Conservation (phyloP, 441 rosid species). For the Mallotus japonicus region DNA sequence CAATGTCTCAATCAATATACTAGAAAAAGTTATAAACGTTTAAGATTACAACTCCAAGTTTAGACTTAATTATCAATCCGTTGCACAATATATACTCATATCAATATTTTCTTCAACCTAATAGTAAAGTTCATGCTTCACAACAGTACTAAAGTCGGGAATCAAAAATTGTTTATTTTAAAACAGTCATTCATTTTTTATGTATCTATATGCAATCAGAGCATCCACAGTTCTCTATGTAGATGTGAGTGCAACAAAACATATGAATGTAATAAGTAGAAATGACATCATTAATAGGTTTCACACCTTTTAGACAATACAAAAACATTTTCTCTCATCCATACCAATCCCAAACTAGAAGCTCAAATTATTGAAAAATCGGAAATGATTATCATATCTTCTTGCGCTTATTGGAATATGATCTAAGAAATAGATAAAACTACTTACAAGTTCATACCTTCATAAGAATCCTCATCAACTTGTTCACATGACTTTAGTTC, state of each 20-base stretch:
- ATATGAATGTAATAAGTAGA: not conserved
- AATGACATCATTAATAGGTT: not conserved
- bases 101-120: too few relatives aligned
- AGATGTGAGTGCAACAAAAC: not conserved
- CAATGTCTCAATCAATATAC: too few relatives aligned
- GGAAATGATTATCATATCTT: not conserved
- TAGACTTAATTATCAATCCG: too few relatives aligned
- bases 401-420: not conserved
- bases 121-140: too few relatives aligned
- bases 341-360: not conserved
- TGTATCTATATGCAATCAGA: too few relatives aligned
- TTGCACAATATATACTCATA: too few relatives aligned
- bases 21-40: too few relatives aligned
- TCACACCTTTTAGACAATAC: not conserved
- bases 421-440: not conserved
- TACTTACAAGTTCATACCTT: not conserved
- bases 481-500: not conserved
- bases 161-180: too few relatives aligned
- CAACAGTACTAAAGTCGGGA: too few relatives aligned
- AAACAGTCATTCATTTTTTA: too few relatives aligned
- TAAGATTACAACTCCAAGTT: too few relatives aligned
- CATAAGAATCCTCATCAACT: slow-evolving; percentile 10
- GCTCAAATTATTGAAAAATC: not conserved
- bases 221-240: not conserved
- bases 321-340: not conserved